Evolutionary conservation across 2,329 filamentous ascomycete genomes (phyloP).

Genomic region (Xylariaceae sp.): DNA sequence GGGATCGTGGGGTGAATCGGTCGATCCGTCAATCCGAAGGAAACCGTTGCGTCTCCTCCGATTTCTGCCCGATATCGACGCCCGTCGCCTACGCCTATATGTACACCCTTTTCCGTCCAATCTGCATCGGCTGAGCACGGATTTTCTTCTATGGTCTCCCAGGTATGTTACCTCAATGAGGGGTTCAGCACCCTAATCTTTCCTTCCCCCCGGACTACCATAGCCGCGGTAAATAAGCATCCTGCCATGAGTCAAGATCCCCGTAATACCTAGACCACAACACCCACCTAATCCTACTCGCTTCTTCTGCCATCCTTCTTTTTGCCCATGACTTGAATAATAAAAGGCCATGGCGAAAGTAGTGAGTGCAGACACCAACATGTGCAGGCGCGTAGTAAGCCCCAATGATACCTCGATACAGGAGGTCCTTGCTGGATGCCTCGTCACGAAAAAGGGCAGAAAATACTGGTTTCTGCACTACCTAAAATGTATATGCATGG

Average conservation of each 20-base stretch:
- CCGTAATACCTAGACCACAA: background rate
- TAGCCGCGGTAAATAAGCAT: slow-evolving; percentile 20
- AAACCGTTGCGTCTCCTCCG: too few relatives aligned
- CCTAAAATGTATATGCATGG: background rate
- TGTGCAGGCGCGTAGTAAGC: too few relatives aligned
- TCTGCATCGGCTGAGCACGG: too few relatives aligned
- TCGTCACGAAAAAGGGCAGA: background rate
- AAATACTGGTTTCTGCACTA: too few relatives aligned
- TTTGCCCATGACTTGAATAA: too few relatives aligned
- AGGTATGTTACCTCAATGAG: background rate
- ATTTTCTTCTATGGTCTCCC: background rate
- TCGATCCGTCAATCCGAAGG: background rate
- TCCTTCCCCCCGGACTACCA: slow-evolving; percentile 16
- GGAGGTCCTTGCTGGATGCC: background rate
- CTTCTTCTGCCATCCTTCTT: background rate
- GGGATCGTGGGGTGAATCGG: slow-evolving; percentile 2
- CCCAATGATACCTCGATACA: background rate
- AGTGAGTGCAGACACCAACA: too few relatives aligned
- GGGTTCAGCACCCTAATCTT: slow-evolving; percentile 10
- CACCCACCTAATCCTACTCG: too few relatives aligned
- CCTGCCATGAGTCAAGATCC: too few relatives aligned
- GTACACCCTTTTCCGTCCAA: too few relatives aligned
- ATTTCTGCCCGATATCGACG: too few relatives aligned
- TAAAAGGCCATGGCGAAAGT: too few relatives aligned
- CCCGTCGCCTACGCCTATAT: too few relatives aligned